Evolutionary conservation across 768 basidiomycete genomes (phyloP).

Genomic region (Serendipita vermifera): DNA sequence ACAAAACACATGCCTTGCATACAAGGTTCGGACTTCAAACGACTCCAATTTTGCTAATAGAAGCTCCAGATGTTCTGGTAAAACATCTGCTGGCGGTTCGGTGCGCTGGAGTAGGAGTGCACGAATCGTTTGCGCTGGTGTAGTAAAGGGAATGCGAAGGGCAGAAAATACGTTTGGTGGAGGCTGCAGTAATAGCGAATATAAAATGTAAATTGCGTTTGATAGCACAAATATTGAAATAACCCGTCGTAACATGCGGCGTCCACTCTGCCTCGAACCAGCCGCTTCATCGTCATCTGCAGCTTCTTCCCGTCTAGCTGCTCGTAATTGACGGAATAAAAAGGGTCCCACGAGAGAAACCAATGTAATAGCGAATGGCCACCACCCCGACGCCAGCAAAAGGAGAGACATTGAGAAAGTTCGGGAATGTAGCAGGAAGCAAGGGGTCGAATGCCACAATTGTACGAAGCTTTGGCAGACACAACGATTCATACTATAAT

Average conservation of each 20-base stretch:
- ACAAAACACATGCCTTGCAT: slow-evolving; percentile 41
- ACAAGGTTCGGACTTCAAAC: slow-evolving; percentile 44
- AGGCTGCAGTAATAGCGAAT: slow-evolving; percentile 32
- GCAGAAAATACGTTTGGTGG: slow-evolving; percentile 51
- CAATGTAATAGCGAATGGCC: slow-evolving; percentile 8
- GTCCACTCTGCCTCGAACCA: no score
- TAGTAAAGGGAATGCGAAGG: slow-evolving; percentile 42
- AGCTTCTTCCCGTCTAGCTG: background rate
- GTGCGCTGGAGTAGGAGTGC: slow-evolving; percentile 32
- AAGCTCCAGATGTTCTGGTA: slow-evolving; percentile 38
- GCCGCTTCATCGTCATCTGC: background rate
- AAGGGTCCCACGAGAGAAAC: slow-evolving; percentile 3
- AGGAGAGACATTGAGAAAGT: background rate
- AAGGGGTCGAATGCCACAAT: no score
- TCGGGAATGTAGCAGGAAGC: no score
- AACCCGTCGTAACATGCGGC: background rate
- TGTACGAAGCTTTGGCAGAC: no score
- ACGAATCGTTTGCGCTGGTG: slow-evolving; percentile 40
- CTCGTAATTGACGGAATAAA: slow-evolving; percentile 2
- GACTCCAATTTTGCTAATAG: slow-evolving; percentile 44
- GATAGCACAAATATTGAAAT: slow-evolving; percentile 10
- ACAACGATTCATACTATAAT: no score
- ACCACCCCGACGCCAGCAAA: slow-evolving; percentile 2
- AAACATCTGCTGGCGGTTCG: slow-evolving; percentile 19
- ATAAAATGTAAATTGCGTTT: slow-evolving; percentile 40